phyloP scores from a whole-genome alignment of 805 yeast genomes.

The Kodamaea neixiangensis region DNA sequence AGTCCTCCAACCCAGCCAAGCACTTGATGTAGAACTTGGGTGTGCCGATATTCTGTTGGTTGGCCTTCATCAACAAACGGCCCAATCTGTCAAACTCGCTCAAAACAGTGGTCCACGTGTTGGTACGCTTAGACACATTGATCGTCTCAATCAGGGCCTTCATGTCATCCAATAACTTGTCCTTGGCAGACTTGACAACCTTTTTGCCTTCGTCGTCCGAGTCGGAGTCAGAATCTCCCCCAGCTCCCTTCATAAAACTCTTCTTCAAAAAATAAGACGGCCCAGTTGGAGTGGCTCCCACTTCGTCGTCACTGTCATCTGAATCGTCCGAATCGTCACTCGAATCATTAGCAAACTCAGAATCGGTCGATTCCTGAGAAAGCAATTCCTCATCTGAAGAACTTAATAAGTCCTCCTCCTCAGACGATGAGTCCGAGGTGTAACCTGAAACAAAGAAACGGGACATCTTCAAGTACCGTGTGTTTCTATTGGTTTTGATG shows the following conservation, averaged over 20 bases:
- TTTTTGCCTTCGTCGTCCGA: slow-evolving; percentile 72
- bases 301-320: slow-evolving; percentile 39
- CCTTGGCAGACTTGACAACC: slow-evolving; percentile 91
- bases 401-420: slow-evolving; percentile 51
- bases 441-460: slow-evolving; percentile 80
- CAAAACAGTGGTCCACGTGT: slow-evolving; percentile 78
- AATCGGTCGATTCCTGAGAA: slow-evolving; percentile 45
- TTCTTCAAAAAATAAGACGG: slow-evolving; percentile 59
- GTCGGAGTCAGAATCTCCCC: slow-evolving; percentile 44
- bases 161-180: slow-evolving; percentile 87
- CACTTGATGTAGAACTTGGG: slow-evolving; percentile 73
- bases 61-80: slow-evolving; percentile 64
- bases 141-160: slow-evolving; percentile 63
- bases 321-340: slow-evolving; percentile 28
- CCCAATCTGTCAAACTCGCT: slow-evolving; percentile 77
- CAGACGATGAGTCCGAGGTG: slow-evolving; percentile 56
- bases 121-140: slow-evolving; percentile 65
- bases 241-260: slow-evolving; percentile 44
- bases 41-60: slow-evolving; percentile 72
- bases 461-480: slow-evolving; percentile 55
- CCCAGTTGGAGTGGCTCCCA: slow-evolving; percentile 37
- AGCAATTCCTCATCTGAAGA: slow-evolving; percentile 64
- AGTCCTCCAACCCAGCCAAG: slow-evolving; percentile 71
- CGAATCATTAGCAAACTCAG: slow-evolving; percentile 52
- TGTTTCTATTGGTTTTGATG: not conserved